phyloP scores from a whole-genome alignment of 2,329 filamentous ascomycete species.

The Botrytis medusae region DNA sequence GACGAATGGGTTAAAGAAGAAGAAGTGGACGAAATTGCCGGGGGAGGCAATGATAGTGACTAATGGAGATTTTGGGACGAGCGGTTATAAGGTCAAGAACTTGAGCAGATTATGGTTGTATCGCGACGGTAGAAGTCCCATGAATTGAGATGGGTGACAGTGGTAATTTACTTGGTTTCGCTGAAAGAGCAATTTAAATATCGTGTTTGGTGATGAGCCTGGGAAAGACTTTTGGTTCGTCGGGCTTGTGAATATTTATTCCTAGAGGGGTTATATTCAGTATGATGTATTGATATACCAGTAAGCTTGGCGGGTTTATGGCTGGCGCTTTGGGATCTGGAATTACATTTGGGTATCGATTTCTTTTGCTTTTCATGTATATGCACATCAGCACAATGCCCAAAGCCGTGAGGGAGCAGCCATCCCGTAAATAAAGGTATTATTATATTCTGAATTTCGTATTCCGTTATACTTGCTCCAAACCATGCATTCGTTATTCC shows the following conservation, averaged over 20 bases:
- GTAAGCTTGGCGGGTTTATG: neutral
- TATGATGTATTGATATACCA: neutral
- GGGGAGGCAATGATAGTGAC: slow-evolving; percentile 21
- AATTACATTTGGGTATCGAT: neutral
- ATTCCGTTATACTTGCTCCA: slow-evolving; percentile 2
- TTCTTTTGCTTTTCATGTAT: neutral
- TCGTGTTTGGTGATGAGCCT: neutral
- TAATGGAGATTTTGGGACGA: slow-evolving; percentile 4
- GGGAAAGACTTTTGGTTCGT: neutral
- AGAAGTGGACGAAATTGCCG: neutral
- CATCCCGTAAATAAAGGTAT: slow-evolving; percentile 3
- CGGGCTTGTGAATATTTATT: neutral
- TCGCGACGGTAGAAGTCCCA: slow-evolving; percentile 56
- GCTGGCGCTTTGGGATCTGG: neutral
- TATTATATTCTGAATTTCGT: slow-evolving; percentile 23
- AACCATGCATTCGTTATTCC: neutral
- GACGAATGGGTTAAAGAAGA: slow-evolving; percentile 32
- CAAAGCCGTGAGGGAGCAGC: neutral
- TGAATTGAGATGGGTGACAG: slow-evolving; percentile 29
- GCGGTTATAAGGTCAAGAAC: slow-evolving; percentile 54
- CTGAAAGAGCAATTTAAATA: neutral
- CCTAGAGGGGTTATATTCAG: neutral
- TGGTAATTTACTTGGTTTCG: neutral
- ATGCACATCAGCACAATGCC: neutral
- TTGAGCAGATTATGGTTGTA: slow-evolving; percentile 63